Percentiles rank a stretch among this genome's conserved stretches.
Conservation (phyloP, 148 eudicot genomes). For the Heliamphora exappendiculata region DNA sequence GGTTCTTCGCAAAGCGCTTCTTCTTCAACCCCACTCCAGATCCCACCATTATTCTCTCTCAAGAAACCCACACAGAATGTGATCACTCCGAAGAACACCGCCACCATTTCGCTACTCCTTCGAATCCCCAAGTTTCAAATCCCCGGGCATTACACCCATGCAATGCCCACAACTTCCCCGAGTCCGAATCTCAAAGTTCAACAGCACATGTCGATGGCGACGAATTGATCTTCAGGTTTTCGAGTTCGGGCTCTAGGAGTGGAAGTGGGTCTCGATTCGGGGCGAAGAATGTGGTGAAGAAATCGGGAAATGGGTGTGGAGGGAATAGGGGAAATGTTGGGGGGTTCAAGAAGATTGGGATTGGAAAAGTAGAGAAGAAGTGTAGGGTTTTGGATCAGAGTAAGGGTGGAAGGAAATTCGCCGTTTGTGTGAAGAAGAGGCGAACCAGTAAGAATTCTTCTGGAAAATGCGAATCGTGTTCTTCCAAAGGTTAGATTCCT, state of each 20-base stretch:
- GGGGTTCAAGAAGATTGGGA: slow-evolving; percentile 7
- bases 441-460: slow-evolving; percentile 29
- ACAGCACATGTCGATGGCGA: not conserved
- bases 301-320: not conserved
- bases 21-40: slow-evolving; percentile 17
- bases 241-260: slow-evolving; percentile 31
- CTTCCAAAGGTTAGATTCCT: slow-evolving; percentile 47
- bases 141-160: not conserved
- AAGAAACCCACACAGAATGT: not conserved
- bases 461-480: slow-evolving; percentile 42
- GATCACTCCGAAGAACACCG: slow-evolving; percentile 4
- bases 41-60: slow-evolving; percentile 14
- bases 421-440: slow-evolving; percentile 60
- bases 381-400: slow-evolving; percentile 23
- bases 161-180: not conserved
- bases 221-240: slow-evolving; percentile 44
- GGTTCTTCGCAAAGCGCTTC: slow-evolving; percentile 42
- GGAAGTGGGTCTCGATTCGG: slow-evolving; percentile 6
- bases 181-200: slow-evolving; percentile 3
- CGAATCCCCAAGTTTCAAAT: slow-evolving; percentile 9
- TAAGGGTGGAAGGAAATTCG: slow-evolving; percentile 32
- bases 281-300: slow-evolving; percentile 23
- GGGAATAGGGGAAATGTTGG: slow-evolving; percentile 17
- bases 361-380: slow-evolving; percentile 18
- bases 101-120: slow-evolving; percentile 3